Evolutionary conservation across 2,329 filamentous ascomycete genomes (phyloP).

Genomic region (Lasiodiplodia sp.): DNA sequence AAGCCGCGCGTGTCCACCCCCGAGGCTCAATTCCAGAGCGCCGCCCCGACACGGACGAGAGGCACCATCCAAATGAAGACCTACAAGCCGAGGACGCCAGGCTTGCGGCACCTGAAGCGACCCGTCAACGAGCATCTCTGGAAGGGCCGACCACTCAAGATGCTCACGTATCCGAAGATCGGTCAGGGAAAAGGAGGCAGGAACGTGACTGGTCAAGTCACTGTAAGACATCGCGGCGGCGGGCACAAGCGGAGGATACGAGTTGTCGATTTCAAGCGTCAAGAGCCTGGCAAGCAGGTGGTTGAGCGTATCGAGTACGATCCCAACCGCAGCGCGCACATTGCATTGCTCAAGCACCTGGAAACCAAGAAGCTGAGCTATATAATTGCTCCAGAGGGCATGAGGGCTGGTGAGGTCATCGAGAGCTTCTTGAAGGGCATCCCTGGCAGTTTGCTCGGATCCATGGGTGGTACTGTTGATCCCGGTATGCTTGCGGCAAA

Average conservation of each 20-base stretch:
- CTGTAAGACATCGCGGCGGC: constrained; percentile 89
- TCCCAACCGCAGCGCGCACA: constrained; percentile 89
- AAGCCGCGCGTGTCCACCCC: neutral
- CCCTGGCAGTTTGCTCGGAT: constrained; percentile 82
- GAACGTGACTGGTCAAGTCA: constrained; percentile 85
- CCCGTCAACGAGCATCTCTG: constrained; percentile 96
- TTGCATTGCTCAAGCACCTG: constrained; percentile 82
- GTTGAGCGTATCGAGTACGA: constrained; percentile 98
- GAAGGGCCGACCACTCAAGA: constrained; percentile 85
- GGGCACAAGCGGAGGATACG: constrained; percentile 91
- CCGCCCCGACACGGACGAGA: neutral
- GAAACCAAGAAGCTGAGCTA: constrained; percentile 81
- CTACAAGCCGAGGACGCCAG: constrained; percentile 93
- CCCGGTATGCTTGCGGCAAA: constrained; percentile 94
- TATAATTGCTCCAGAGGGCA: constrained; percentile 92
- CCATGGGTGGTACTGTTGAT: constrained; percentile 92
- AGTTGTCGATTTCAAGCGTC: constrained; percentile 86
- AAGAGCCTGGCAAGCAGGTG: constrained; percentile 78
- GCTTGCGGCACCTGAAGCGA: constrained; percentile 87
- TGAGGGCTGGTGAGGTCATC: constrained; percentile 88
- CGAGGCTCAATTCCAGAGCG: constrained; percentile 18
- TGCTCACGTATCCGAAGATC: constrained; percentile 89
- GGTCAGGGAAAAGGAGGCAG: constrained; percentile 92
- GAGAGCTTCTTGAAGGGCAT: constrained; percentile 93
- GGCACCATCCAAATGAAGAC: constrained; percentile 69